Evolutionary conservation across 441 rosid species (phyloP).

Genomic region (Dalechampia spathulata): DNA sequence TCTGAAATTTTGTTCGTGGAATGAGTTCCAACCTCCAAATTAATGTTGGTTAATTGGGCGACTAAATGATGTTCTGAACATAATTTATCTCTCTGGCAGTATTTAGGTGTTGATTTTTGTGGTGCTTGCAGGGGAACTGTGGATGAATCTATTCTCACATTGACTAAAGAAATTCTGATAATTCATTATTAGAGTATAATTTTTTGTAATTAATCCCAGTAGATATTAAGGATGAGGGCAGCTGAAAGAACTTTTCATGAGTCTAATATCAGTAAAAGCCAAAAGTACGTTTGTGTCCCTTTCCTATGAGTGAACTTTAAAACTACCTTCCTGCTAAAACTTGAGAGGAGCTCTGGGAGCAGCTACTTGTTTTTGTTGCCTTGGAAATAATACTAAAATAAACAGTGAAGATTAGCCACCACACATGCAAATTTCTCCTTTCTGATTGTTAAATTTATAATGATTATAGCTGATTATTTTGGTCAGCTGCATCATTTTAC

Average conservation of each 20-base stretch:
- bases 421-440: background rate
- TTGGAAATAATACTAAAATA: background rate
- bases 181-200: too few species aligned
- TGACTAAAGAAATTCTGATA: background rate
- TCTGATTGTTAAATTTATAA: background rate
- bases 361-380: background rate
- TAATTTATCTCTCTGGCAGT: background rate
- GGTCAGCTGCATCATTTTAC: background rate
- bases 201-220: too few species aligned
- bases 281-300: background rate
- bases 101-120: background rate
- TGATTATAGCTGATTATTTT: background rate
- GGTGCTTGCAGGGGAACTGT: background rate
- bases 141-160: background rate
- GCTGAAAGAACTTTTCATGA: background rate
- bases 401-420: background rate
- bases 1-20: too few species aligned
- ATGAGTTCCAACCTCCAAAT: background rate
- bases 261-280: background rate
- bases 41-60: background rate
- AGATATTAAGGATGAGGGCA: background rate
- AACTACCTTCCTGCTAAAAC: background rate
- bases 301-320: too few species aligned
- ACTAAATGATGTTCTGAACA: background rate
- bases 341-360: background rate